Evolutionary conservation across 2,329 filamentous ascomycete species (phyloP).

Genomic region (Hortaea sp.): DNA sequence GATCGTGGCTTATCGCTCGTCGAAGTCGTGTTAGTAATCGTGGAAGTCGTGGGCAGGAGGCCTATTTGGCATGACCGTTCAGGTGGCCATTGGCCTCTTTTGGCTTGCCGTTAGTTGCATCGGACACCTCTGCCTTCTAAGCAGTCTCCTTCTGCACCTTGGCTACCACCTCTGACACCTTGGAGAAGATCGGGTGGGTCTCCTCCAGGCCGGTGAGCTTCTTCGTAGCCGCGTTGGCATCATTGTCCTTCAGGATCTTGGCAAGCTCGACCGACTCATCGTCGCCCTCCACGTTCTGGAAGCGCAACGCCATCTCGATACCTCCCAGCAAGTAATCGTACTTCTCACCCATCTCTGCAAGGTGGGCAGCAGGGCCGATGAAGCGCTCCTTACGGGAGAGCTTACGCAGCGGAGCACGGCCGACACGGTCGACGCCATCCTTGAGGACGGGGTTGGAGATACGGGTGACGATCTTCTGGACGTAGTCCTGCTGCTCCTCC

Average conservation of each 20-base stretch:
- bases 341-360: slow-evolving; percentile 69
- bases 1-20: neutral
- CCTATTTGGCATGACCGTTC: neutral
- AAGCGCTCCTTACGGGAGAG: slow-evolving; percentile 92
- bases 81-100: neutral
- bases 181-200: slow-evolving; percentile 64
- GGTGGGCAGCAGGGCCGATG: slow-evolving; percentile 79
- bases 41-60: neutral
- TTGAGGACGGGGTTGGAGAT: slow-evolving; percentile 91
- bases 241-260: slow-evolving; percentile 68
- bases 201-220: slow-evolving; percentile 74
- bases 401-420: slow-evolving; percentile 88
- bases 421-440: slow-evolving; percentile 89
- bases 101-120: neutral
- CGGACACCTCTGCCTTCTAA: neutral
- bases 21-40: neutral
- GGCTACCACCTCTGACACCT: slow-evolving; percentile 67
- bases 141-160: slow-evolving; percentile 53
- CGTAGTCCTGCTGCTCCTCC: slow-evolving; percentile 73
- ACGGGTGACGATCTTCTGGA: slow-evolving; percentile 81
- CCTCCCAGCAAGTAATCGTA: slow-evolving; percentile 67
- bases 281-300: slow-evolving; percentile 88
- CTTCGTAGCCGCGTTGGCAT: slow-evolving; percentile 63
- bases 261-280: slow-evolving; percentile 81
- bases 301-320: slow-evolving; percentile 84